Conservation (phyloP, 371 early-diverging fungal genomes). For the Mucor racemosus region DNA sequence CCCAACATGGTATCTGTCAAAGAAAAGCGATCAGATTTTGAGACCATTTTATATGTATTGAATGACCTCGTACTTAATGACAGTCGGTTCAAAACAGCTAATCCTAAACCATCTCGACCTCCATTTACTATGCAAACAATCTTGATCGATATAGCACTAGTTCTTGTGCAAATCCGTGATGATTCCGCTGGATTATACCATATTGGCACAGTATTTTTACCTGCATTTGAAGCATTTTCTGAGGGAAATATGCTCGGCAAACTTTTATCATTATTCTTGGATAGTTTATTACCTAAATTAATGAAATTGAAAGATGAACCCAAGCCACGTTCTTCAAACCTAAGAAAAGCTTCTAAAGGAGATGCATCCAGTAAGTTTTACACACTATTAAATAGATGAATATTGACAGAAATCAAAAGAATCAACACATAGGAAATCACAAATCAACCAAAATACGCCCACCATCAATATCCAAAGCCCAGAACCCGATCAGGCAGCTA, state of each 20-base stretch:
- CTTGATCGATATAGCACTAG: slow-evolving; percentile 54
- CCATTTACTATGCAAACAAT: slow-evolving; percentile 58
- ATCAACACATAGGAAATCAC: neutral
- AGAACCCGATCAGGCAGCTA: slow-evolving; percentile 25
- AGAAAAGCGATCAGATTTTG: slow-evolving; percentile 34
- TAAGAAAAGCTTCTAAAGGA: neutral
- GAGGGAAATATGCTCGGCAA: slow-evolving; percentile 40
- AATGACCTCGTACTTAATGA: slow-evolving; percentile 62
- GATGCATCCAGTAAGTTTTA: neutral
- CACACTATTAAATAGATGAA: no score
- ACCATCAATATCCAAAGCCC: slow-evolving; percentile 50
- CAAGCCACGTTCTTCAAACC: neutral
- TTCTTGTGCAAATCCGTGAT: slow-evolving; percentile 40
- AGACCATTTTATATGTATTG: slow-evolving; percentile 43
- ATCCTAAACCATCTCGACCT: slow-evolving; percentile 62
- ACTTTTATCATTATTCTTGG: slow-evolving; percentile 41
- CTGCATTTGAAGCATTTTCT: slow-evolving; percentile 50
- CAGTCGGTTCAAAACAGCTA: slow-evolving; percentile 54
- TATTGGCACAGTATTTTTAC: slow-evolving; percentile 44
- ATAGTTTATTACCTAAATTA: slow-evolving; percentile 45
- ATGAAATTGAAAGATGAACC: slow-evolving; percentile 32
- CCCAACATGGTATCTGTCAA: slow-evolving; percentile 12
- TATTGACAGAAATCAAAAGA: neutral
- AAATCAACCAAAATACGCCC: slow-evolving; percentile 30
- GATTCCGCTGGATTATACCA: slow-evolving; percentile 36